Evolutionary conservation across 108 stramenopile genomes (phyloP).

Genomic region (Discostella stelligeroides): DNA sequence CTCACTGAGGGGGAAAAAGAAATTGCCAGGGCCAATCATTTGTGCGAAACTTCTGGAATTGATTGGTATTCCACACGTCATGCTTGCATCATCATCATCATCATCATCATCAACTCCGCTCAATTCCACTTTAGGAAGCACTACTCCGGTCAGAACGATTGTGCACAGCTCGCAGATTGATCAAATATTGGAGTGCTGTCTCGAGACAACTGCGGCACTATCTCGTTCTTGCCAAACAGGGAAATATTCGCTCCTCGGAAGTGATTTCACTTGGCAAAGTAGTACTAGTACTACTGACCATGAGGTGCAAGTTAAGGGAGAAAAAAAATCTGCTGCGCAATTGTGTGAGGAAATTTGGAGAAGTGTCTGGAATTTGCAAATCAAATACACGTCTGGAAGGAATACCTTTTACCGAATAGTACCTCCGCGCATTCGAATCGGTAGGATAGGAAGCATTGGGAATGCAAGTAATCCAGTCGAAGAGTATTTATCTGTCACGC

Average conservation of each 20-base stretch:
- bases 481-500: slow-evolving; percentile 1
- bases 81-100: background rate
- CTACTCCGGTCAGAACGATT: too few species aligned
- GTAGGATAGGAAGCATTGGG: slow-evolving; percentile 20
- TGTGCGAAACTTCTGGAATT: slow-evolving; percentile 34
- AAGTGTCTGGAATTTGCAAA: slow-evolving; percentile 20
- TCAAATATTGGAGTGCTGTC: slow-evolving; percentile 26
- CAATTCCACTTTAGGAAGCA: background rate
- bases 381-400: slow-evolving; percentile 17
- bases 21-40: slow-evolving; percentile 29
- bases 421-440: slow-evolving; percentile 5
- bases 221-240: slow-evolving; percentile 35
- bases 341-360: slow-evolving; percentile 43
- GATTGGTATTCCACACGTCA: slow-evolving; percentile 35
- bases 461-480: background rate
- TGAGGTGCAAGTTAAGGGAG: background rate
- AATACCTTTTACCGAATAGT: background rate
- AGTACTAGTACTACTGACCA: background rate
- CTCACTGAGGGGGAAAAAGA: background rate
- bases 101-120: background rate
- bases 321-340: slow-evolving; percentile 27
- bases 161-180: slow-evolving; percentile 45
- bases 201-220: slow-evolving; percentile 23
- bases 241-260: slow-evolving; percentile 26
- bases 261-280: slow-evolving; percentile 31